These are phyloP conservation scores for Physocladia obscura DNA, from an alignment of 192 early-diverging fungal genomes.

Conservation along the genomic window DNA sequence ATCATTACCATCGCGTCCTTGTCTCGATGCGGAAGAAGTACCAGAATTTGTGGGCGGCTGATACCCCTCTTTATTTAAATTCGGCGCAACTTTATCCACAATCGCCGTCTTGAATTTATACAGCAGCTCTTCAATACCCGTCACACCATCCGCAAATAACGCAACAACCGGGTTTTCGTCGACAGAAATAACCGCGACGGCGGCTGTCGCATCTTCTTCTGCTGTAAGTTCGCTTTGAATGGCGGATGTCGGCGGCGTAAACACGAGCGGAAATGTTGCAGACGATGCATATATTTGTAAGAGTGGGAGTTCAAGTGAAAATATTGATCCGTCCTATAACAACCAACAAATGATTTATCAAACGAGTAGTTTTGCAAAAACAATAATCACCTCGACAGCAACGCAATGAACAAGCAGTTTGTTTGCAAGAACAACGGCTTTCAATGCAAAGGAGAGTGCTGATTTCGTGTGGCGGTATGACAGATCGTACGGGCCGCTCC, in stretches of 20 bases:
- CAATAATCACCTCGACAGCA: slow-evolving; percentile 69
- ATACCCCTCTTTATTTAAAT: slow-evolving; percentile 70
- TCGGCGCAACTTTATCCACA: slow-evolving; percentile 66
- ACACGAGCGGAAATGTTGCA: slow-evolving; percentile 31
- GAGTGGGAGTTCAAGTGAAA: slow-evolving; percentile 35
- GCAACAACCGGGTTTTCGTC: slow-evolving; percentile 21
- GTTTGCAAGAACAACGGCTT: slow-evolving; percentile 60
- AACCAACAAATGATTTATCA: no score
- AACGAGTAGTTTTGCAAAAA: no score
- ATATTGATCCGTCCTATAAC: slow-evolving; percentile 42
- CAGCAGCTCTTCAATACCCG: slow-evolving; percentile 60
- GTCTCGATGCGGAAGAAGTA: not conserved
- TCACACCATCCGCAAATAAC: slow-evolving; percentile 12
- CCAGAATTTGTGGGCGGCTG: slow-evolving; percentile 27
- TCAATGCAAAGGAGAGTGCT: slow-evolving; percentile 66
- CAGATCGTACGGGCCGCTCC: slow-evolving; percentile 57
- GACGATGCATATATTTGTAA: slow-evolving; percentile 20
- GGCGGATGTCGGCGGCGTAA: not conserved
- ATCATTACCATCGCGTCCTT: not conserved
- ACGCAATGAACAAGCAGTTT: slow-evolving; percentile 67
- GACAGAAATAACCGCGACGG: not conserved
- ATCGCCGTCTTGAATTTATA: slow-evolving; percentile 62
- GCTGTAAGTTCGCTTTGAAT: not conserved
- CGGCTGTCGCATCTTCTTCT: not conserved
- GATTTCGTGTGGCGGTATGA: slow-evolving; percentile 69